Evolutionary conservation across 305 asterid species (phyloP), one percentile per base, ranked within the genome.

Genomic region (Solanum hybrid): DNA sequence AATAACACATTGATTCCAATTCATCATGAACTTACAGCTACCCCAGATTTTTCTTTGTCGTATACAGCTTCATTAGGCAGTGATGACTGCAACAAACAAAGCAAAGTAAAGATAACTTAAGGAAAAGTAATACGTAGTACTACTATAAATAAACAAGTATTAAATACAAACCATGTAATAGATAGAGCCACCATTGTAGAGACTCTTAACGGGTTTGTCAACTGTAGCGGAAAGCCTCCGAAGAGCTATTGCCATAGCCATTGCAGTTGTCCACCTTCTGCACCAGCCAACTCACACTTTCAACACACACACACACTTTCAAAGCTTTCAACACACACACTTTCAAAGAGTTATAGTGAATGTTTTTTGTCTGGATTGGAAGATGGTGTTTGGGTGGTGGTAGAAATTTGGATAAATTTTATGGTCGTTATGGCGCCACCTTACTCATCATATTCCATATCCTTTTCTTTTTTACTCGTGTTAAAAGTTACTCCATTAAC

Each of bases 231-330:
- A 95, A 79, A 97, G 94, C 92, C 96, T 93, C 90, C 98, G 92
- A 51, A 96, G 89, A 78, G 96, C 99, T 95, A 95, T 93, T 24
- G 98, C 96, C 95, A 97, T 40, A 66, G 96, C 97, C 99, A 96
- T 97, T 77, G 88, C 89, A n/a, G 14, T 60, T 40, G 42, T 10
- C 40, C 66, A 14, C 87, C 86, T 24, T 45, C 51, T 26, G 72
- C 6, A 24, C 89, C 80, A 75, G 80, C 80, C 22, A 75, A 27
- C 29, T 1, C 29, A 27, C 29, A 27, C 29, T 27, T 27, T 27
- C 29, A 27, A 45, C 35, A 56, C 12, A 32, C 64, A 45, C 38
- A 35, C 37, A 35, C 37, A 0, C 2, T 40, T 42, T 42, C 56
- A 42, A 42, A 13, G 60, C 60, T 45, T 45, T 45, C 19, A 75